Evolutionary conservation across 257 asterid genomes (phyloP).

Genomic region (Agastache rugosa): DNA sequence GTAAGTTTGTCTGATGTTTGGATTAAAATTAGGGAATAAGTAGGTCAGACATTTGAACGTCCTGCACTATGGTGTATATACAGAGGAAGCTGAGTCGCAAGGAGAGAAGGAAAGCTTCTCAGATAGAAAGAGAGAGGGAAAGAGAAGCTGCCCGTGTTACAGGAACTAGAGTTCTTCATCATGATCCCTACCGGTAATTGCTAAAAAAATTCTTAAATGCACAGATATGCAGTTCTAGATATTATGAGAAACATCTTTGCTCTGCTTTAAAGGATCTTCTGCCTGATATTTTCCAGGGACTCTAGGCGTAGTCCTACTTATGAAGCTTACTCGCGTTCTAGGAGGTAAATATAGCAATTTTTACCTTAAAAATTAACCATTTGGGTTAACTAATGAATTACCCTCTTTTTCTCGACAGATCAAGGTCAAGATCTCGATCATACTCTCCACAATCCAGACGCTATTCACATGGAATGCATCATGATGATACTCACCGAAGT

Average conservation of each 20-base stretch:
- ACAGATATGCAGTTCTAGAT: neutral
- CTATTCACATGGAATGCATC: constrained; percentile 58
- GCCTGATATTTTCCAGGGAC: constrained; percentile 60
- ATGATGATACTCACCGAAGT: constrained; percentile 68
- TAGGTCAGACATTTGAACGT: constrained; percentile 8
- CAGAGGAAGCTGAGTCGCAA: constrained; percentile 96
- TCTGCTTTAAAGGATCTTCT: neutral
- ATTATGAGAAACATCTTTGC: constrained; percentile 1
- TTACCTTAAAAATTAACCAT: constrained; percentile 17
- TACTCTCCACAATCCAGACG: constrained; percentile 84
- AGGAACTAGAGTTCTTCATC: constrained; percentile 80
- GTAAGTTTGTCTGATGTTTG: constrained; percentile 55
- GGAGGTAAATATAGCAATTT: constrained; percentile 54
- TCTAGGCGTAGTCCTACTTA: constrained; percentile 96
- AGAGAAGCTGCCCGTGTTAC: constrained; percentile 80
- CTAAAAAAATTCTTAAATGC: constrained; percentile 17
- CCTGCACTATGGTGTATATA: constrained; percentile 31
- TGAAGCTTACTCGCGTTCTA: constrained; percentile 92
- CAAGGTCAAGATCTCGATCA: constrained; percentile 89
- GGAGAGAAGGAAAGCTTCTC: constrained; percentile 96
- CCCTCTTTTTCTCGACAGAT: constrained; percentile 41
- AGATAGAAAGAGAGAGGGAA: constrained; percentile 87
- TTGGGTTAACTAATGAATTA: constrained; percentile 28
- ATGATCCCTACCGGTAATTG: constrained; percentile 87
- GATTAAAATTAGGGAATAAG: constrained; percentile 8